These are phyloP conservation scores for Gracilaria domingensis DNA, from an alignment of 23 red algal species.

Conservation along the genomic window DNA sequence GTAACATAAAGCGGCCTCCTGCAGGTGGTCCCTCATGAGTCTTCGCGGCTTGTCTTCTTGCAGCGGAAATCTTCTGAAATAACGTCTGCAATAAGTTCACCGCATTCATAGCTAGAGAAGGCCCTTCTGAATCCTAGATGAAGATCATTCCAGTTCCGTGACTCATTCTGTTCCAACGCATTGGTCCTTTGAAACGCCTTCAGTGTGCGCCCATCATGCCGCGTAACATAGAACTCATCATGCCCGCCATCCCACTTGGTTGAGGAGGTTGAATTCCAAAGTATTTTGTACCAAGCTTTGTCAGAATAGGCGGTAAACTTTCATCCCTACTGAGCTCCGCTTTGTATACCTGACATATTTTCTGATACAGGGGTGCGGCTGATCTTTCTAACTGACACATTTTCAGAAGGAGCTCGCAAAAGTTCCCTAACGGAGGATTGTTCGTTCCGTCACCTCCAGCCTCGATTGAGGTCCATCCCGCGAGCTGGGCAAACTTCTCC, in stretches of 20 bases:
- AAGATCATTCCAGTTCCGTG: not conserved
- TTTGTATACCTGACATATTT: constrained; percentile 27
- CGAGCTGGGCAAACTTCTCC: constrained; percentile 10
- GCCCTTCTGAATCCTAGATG: not conserved
- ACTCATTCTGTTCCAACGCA: not conserved
- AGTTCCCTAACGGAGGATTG: constrained; percentile 51
- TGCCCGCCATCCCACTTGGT: constrained; percentile 47
- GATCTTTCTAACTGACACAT: constrained; percentile 36
- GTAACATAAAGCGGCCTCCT: no score
- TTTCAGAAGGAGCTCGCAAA: constrained; percentile 60
- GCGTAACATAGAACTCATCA: constrained; percentile 60
- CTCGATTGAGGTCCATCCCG: constrained; percentile 50
- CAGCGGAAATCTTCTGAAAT: no score
- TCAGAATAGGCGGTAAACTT: constrained; percentile 21
- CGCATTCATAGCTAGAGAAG: no score
- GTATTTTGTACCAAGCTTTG: constrained; percentile 38
- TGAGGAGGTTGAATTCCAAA: constrained; percentile 59
- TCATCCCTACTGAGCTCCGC: constrained; percentile 39
- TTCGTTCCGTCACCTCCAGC: not conserved
- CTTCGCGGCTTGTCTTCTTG: no score
- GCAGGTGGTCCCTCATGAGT: no score
- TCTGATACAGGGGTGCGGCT: constrained; percentile 50
- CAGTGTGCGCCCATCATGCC: constrained; percentile 39
- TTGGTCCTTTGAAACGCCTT: not conserved
- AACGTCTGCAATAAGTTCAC: no score